Conservation (phyloP, 1,284 basidiomycete species). For the Fomitopsis schrenkii region DNA sequence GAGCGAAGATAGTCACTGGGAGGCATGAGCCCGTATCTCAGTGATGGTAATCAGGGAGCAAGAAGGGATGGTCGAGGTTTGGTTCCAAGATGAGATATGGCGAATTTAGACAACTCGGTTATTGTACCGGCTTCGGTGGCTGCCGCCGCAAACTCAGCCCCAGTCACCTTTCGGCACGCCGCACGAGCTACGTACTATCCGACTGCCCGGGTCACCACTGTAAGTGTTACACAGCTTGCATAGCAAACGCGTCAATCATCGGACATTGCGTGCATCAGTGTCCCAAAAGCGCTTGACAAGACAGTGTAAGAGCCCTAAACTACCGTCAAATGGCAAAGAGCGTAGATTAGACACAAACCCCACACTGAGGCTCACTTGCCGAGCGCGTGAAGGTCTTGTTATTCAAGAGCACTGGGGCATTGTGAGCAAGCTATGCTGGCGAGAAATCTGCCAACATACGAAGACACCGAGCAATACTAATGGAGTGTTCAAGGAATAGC, state of each 20-base stretch:
- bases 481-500: too few relatives aligned
- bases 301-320: too few relatives aligned
- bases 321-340: too few relatives aligned
- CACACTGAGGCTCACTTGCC: too few relatives aligned
- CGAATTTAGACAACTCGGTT: not conserved
- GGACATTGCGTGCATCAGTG: not conserved
- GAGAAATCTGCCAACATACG: too few relatives aligned
- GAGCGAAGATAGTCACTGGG: not conserved
- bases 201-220: not conserved
- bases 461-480: too few relatives aligned
- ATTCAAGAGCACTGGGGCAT: too few relatives aligned
- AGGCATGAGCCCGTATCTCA: not conserved
- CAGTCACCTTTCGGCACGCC: not conserved
- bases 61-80: conserved; percentile 6
- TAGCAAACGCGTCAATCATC: not conserved
- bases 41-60: not conserved
- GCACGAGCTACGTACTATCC: not conserved
- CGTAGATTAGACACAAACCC: too few relatives aligned
- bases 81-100: conserved; percentile 11
- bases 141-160: not conserved
- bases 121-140: not conserved
- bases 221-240: not conserved
- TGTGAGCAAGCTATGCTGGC: too few relatives aligned
- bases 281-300: not conserved
- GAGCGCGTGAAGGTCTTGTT: too few relatives aligned